Evolutionary conservation across 208 protist genomes (phyloP).

Genomic region (Leishmania turanica): DNA sequence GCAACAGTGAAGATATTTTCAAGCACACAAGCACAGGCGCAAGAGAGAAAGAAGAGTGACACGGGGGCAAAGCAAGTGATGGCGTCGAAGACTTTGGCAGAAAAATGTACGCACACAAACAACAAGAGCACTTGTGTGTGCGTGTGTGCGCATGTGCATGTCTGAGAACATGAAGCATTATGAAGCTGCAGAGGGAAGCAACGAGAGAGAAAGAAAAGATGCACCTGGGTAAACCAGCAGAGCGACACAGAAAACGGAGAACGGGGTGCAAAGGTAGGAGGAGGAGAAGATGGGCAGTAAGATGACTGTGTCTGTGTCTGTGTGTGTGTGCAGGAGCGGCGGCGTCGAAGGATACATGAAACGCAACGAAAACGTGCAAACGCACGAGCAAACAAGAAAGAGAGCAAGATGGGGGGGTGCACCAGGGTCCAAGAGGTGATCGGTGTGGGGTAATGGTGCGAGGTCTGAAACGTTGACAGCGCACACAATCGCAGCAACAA

Average conservation of each 20-base stretch:
- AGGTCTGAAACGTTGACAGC: neutral
- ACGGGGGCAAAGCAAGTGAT: neutral
- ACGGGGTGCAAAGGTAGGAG: too few species aligned
- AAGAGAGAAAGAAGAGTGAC: neutral
- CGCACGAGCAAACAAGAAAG: neutral
- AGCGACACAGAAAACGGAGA: too few species aligned
- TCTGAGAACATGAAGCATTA: too few species aligned
- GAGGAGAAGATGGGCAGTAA: too few species aligned
- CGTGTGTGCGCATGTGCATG: neutral
- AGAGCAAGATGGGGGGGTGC: neutral
- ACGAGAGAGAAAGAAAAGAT: too few species aligned
- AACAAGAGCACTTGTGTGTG: neutral
- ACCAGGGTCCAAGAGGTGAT: neutral
- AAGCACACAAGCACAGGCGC: neutral
- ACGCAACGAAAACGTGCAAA: neutral
- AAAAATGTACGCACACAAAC: neutral
- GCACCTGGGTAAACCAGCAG: too few species aligned
- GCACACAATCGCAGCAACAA: neutral
- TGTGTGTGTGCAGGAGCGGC: neutral
- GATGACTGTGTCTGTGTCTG: neutral
- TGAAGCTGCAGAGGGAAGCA: too few species aligned
- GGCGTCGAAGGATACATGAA: neutral
- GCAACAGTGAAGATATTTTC: neutral
- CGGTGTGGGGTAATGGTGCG: neutral
- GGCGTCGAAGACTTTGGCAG: neutral